These are phyloP conservation scores for Cladosporium sp. DNA, from an alignment of 2,329 filamentous ascomycete species.

Conservation along the genomic window DNA sequence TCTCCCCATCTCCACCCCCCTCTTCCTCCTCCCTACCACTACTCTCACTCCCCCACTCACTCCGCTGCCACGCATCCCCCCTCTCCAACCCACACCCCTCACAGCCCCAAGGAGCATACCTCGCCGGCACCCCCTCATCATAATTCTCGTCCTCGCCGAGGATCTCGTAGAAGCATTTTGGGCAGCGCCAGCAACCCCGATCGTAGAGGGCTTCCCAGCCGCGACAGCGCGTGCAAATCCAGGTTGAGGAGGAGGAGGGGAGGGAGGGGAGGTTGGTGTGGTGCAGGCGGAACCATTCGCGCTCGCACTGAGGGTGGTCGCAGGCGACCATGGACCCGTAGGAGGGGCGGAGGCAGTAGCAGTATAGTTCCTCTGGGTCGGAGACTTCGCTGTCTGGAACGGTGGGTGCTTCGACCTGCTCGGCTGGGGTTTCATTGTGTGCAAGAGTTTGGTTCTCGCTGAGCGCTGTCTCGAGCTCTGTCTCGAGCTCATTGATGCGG, in stretches of 20 bases:
- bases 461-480: no score
- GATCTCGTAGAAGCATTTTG: background rate
- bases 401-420: slow-evolving; percentile 14
- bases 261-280: no score
- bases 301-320: slow-evolving; percentile 63
- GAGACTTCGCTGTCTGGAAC: slow-evolving; percentile 24
- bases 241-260: no score
- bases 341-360: slow-evolving; percentile 64
- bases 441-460: no score
- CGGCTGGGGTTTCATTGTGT: no score
- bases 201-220: background rate
- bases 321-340: slow-evolving; percentile 70
- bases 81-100: background rate
- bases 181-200: background rate
- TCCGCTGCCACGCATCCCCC: background rate
- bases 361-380: slow-evolving; percentile 56
- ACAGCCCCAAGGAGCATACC: no score
- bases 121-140: no score
- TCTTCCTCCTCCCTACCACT: no score
- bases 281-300: slow-evolving; percentile 70
- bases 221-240: background rate
- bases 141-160: background rate
- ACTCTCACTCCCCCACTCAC: no score
- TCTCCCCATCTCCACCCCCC: no score
- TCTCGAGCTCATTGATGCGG: no score